Conservation (phyloP, 306 rosid genomes). For the Vicia villosa region DNA sequence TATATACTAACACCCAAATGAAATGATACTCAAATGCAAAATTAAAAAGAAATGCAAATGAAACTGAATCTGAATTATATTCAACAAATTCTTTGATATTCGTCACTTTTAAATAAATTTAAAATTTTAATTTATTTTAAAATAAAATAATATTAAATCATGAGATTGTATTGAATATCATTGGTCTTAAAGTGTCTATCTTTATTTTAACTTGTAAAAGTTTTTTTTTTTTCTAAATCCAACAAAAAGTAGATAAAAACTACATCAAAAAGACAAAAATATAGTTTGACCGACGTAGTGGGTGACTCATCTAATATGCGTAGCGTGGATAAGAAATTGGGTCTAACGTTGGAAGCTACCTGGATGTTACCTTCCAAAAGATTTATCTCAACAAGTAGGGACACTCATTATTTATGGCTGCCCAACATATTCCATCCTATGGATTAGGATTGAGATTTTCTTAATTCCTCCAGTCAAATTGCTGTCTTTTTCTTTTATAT, state of each 20-base stretch:
- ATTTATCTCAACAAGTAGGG: conserved; percentile 13
- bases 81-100: no score
- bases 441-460: conserved; percentile 1
- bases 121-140: no score
- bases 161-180: no score
- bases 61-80: no score
- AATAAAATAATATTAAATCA: no score
- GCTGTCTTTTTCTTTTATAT: conserved; percentile 12
- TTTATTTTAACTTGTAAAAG: no score
- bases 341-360: conserved; percentile 43
- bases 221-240: no score
- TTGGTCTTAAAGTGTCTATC: no score
- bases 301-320: conserved; percentile 18
- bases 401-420: neutral
- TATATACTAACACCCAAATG: no score
- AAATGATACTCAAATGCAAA: no score
- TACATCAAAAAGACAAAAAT: neutral
- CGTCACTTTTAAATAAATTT: no score
- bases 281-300: neutral
- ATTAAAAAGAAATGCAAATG: no score
- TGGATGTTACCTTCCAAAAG: conserved; percentile 35
- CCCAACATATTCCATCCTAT: neutral
- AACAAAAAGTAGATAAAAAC: neutral
- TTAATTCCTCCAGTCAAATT: conserved; percentile 18
- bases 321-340: conserved; percentile 28